Percentiles rank a stretch among this genome's conserved stretches.
Evolutionary conservation across 208 protist species (phyloP).

Genomic region (Trypanosoma lewisi): DNA sequence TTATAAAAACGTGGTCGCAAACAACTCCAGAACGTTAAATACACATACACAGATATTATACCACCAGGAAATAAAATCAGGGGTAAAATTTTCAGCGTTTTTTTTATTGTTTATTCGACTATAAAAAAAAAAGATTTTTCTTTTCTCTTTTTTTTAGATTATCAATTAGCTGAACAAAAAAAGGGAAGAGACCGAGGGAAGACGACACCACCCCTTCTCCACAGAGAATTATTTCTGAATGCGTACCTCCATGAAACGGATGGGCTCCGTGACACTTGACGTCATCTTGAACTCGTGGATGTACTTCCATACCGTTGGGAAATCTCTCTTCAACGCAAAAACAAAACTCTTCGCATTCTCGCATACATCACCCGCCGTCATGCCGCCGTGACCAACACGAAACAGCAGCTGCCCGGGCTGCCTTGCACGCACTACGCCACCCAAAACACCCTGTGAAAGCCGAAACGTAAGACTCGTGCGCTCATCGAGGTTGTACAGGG

Average conservation of each 20-base stretch:
- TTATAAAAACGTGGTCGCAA: no score
- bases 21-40: no score
- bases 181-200: no score
- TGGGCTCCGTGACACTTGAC: conserved; percentile 67
- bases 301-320: conserved; percentile 77
- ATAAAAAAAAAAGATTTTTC: no score
- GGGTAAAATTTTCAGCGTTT: no score
- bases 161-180: no score
- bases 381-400: conserved; percentile 79
- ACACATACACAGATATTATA: no score
- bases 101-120: no score
- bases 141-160: no score
- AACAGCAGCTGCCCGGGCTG: conserved; percentile 54
- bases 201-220: no score
- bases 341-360: conserved; percentile 84
- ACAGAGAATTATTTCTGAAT: conserved; percentile 50
- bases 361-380: conserved; percentile 83
- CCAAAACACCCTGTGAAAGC: conserved; percentile 59
- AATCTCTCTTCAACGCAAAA: conserved; percentile 69
- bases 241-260: conserved; percentile 87
- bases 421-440: conserved; percentile 33
- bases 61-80: no score
- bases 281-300: conserved; percentile 80
- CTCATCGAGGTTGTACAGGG: conserved; percentile 62
- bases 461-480: conserved; percentile 51